Evolutionary conservation across 768 basidiomycete species (phyloP).

Genomic region (Daedaleopsis sinensis): DNA sequence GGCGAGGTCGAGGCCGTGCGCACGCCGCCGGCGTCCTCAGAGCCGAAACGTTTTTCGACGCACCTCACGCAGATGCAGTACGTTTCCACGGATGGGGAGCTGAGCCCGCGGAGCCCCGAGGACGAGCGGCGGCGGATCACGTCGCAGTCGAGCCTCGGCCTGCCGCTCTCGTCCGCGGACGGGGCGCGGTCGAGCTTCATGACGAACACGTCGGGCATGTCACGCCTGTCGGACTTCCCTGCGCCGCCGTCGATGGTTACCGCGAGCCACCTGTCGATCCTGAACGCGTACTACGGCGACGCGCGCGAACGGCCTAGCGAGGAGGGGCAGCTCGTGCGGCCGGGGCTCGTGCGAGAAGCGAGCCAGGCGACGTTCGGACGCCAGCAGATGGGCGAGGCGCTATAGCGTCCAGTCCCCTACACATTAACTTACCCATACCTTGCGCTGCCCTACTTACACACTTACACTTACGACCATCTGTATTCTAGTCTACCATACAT

Average conservation of each 20-base stretch:
- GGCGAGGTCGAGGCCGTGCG: constrained; percentile 52
- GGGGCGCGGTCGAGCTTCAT: constrained; percentile 56
- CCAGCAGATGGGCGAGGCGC: constrained; percentile 31
- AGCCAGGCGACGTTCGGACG: constrained; percentile 31
- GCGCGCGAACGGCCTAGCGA: constrained; percentile 15
- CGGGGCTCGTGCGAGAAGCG: constrained; percentile 24
- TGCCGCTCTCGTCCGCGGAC: constrained; percentile 32
- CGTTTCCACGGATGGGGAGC: constrained; percentile 10
- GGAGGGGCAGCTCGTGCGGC: constrained; percentile 8
- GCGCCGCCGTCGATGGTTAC: constrained; percentile 49
- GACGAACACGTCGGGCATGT: constrained; percentile 67
- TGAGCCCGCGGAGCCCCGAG: constrained; percentile 8
- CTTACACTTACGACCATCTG: not conserved
- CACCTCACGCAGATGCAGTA: constrained; percentile 29
- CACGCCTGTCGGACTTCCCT: constrained; percentile 74
- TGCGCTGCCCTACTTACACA: not conserved
- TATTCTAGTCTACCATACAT: not conserved
- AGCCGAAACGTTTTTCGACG: constrained; percentile 40
- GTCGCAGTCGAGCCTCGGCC: constrained; percentile 26
- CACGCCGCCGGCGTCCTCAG: constrained; percentile 49
- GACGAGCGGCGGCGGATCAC: constrained; percentile 22
- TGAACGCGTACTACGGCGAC: constrained; percentile 47
- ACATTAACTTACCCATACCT: not conserved
- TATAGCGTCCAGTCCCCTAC: constrained; percentile 12
- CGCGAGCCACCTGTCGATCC: constrained; percentile 41